phyloP scores from a whole-genome alignment of 2,329 filamentous ascomycete genomes.

The Apiospora rasikravindrae region DNA sequence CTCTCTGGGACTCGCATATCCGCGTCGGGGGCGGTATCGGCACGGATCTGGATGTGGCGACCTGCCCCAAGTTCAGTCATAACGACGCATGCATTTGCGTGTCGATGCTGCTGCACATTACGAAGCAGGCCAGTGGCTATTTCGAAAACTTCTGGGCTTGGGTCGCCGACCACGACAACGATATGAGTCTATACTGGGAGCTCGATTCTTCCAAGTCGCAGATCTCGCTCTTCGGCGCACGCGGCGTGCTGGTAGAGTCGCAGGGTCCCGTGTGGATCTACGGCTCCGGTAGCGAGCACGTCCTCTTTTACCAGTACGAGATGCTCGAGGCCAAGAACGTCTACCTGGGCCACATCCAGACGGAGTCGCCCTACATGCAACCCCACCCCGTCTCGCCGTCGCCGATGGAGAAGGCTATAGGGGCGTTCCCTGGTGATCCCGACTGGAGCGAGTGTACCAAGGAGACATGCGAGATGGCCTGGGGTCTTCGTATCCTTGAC shows the following conservation, averaged over 20 bases:
- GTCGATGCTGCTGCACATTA: conserved; percentile 56
- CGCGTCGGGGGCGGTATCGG: conserved; percentile 74
- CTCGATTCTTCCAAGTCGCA: conserved; percentile 26
- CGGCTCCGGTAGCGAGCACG: conserved; percentile 35
- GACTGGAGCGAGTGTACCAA: not conserved
- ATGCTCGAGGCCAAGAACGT: not conserved
- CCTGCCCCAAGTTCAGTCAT: conserved; percentile 58
- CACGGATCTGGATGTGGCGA: conserved; percentile 67
- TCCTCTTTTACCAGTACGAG: not conserved
- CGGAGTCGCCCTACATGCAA: conserved; percentile 49
- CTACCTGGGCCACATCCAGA: conserved; percentile 48
- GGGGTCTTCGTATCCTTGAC: conserved; percentile 57
- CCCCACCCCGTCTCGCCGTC: conserved; percentile 47
- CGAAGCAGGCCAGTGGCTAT: conserved; percentile 50
- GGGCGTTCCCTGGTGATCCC: not conserved
- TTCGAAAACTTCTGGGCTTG: conserved; percentile 66
- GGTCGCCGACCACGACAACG: conserved; percentile 66
- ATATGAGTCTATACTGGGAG: conserved; percentile 52
- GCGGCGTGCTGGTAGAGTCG: conserved; percentile 44
- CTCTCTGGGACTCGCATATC: conserved; percentile 75
- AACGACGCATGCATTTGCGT: conserved; percentile 64
- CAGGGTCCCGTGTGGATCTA: conserved; percentile 43
- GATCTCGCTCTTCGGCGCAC: conserved; percentile 40
- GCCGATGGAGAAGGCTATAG: too few species aligned
- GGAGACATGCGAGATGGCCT: conserved; percentile 43